Evolutionary conservation across 2,329 filamentous ascomycete genomes (phyloP), one percentile per base, ranked within the genome.

Genomic region (Penicillium hordei): DNA sequence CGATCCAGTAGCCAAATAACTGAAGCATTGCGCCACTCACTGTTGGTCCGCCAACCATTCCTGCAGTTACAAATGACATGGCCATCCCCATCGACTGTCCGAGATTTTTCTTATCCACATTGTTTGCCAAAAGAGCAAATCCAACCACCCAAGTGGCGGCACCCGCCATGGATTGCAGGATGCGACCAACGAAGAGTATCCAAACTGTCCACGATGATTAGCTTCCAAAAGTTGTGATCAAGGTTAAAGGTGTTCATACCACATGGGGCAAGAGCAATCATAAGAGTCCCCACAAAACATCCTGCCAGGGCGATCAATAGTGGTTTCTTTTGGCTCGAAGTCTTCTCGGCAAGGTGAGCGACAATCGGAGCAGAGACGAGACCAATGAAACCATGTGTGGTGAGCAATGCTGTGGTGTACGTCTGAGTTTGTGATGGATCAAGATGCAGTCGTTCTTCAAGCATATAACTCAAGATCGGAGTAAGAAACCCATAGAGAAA

Each of bases 141-240:
- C 71, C 71, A 29, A 73, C 63, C 7, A 72, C 70, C 72, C 72
- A 75, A n/a, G 67, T 60, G 6, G 60, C 67, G 3, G 67, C 64
- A 8, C 70, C 69, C 5, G 66, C 64, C 12, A 71, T 56, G 2
- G 64, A 64, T 48, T 75, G 72, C 12, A 75, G 19, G 44, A 70
- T 50, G 5, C 71, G 66, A 13, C 72, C 72, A 8, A 65, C 7
- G 33, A 69, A 63, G 34, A 71, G 62, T 7, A 57, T 52, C 55
- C 58, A 61, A 5, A 70, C 68, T 68, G 19, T 25, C 19, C 2
- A 48, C 10, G 29, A 43, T 19, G 33, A 34, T 57, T n/a, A 57
- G 42, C 8, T 39, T 10, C 17, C 17, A n/a, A 21, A 2, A 38
- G 19, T 21, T 4, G 19, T 25, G 2, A 13, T 27, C 17, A 4